Evolutionary conservation across 2,329 filamentous ascomycete genomes (phyloP).

Genomic region (Teratosphaeria epicoccoides): DNA sequence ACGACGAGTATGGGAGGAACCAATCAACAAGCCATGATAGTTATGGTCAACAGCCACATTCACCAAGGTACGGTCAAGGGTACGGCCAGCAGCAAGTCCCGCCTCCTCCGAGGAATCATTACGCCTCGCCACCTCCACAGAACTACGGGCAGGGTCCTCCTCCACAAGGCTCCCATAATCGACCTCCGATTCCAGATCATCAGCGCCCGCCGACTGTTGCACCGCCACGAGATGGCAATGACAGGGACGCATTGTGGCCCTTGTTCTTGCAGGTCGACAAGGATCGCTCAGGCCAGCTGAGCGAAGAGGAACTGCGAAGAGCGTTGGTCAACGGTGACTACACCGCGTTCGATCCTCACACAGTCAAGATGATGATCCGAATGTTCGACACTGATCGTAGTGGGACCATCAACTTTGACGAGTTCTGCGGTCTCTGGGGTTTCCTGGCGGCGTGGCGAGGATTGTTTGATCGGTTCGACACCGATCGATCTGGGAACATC

Average conservation of each 20-base stretch:
- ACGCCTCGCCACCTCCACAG: constrained; percentile 38
- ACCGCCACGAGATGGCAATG: constrained; percentile 45
- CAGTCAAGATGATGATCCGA: constrained; percentile 97
- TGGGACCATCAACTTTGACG: constrained; percentile 83
- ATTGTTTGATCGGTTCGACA: constrained; percentile 58
- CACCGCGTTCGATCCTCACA: constrained; percentile 84
- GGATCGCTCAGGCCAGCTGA: constrained; percentile 68
- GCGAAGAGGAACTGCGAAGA: constrained; percentile 73
- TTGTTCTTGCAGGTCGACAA: constrained; percentile 89
- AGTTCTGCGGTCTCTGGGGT: constrained; percentile 93
- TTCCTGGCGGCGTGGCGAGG: constrained; percentile 90
- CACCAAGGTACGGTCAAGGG: constrained; percentile 11
- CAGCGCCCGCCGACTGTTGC: constrained; percentile 39
- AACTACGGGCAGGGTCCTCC: constrained; percentile 44
- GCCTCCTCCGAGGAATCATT: constrained; percentile 17
- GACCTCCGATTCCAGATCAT: constrained; percentile 42
- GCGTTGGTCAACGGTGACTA: constrained; percentile 96
- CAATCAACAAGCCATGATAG: constrained; percentile 27
- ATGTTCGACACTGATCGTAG: constrained; percentile 95
- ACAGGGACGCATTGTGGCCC: constrained; percentile 63
- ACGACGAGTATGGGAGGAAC: constrained; percentile 23
- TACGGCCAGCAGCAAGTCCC: constrained; percentile 6
- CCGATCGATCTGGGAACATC: constrained; percentile 64
- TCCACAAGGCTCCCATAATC: constrained; percentile 54
- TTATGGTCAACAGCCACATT: constrained; percentile 14